Percentiles rank a stretch among this genome's conserved stretches.
Conservation (phyloP, 805 yeast species). For the Wickerhamomyces pijperi region DNA sequence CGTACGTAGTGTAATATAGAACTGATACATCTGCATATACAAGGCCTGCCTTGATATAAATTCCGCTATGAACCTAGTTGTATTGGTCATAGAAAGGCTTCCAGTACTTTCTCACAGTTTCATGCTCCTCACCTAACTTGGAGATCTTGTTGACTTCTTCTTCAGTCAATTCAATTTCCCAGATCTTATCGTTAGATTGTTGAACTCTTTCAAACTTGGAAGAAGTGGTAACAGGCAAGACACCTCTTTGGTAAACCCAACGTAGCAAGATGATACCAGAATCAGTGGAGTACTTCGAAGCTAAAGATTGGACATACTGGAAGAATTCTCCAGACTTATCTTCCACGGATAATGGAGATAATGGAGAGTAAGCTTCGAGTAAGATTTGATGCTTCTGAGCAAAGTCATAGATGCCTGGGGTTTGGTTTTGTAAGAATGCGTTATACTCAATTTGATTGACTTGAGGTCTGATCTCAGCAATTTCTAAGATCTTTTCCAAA, state of each 20-base stretch:
- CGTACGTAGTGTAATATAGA: no score
- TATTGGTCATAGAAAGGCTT: conserved; percentile 15
- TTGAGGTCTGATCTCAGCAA: conserved; percentile 33
- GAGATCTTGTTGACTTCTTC: conserved; percentile 38
- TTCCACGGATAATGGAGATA: conserved; percentile 47
- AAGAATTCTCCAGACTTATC: conserved; percentile 26
- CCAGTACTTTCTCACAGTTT: conserved; percentile 25
- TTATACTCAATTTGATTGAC: conserved; percentile 59
- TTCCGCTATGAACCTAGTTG: conserved; percentile 2
- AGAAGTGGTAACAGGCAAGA: conserved; percentile 69
- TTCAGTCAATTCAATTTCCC: conserved; percentile 38
- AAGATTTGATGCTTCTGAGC: conserved; percentile 36
- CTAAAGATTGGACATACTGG: conserved; percentile 29
- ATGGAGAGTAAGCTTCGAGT: conserved; percentile 59
- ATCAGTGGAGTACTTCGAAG: conserved; percentile 47
- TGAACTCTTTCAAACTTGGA: conserved; percentile 42
- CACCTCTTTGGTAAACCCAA: conserved; percentile 57
- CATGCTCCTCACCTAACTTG: conserved; percentile 27
- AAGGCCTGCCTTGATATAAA: no score
- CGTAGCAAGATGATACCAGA: conserved; percentile 56
- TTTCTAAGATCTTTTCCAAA: conserved; percentile 29
- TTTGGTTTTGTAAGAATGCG: conserved; percentile 59
- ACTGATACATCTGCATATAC: no score
- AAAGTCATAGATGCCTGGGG: conserved; percentile 43
- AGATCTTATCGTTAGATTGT: conserved; percentile 36